Evolutionary conservation across 345 rosid genomes (phyloP).

Genomic region (Dovyalis caffra): DNA sequence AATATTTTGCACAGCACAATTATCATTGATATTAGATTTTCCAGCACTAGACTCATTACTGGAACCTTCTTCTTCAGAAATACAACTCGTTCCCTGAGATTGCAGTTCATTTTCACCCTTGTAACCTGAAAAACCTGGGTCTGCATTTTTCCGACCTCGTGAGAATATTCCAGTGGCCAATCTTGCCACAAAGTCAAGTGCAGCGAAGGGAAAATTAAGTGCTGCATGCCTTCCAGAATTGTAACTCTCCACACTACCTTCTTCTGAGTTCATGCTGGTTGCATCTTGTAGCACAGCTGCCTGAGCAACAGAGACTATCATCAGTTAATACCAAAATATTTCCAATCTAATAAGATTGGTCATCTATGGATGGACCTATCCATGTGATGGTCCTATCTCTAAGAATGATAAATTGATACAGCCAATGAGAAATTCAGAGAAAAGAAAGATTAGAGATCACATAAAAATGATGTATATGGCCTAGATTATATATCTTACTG

Average conservation of each 20-base stretch:
- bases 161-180: constrained; percentile 84
- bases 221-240: constrained; percentile 67
- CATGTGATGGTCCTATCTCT: constrained; percentile 6
- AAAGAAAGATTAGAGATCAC: background rate
- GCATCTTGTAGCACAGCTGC: constrained; percentile 42
- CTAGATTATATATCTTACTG: background rate
- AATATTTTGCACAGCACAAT: constrained; percentile 31
- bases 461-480: background rate
- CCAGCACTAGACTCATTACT: constrained; percentile 44
- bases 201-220: constrained; percentile 82
- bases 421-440: background rate
- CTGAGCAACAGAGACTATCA: constrained; percentile 39
- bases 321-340: constrained; percentile 16
- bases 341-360: constrained; percentile 2
- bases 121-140: constrained; percentile 42
- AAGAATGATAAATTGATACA: background rate
- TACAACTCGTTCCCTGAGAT: constrained; percentile 25
- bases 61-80: constrained; percentile 37
- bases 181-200: constrained; percentile 77
- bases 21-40: constrained; percentile 37
- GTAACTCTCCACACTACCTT: constrained; percentile 33
- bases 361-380: background rate
- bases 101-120: constrained; percentile 44
- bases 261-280: constrained; percentile 38
- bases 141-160: constrained; percentile 56